These are phyloP conservation scores for Suhomyces guaymorum DNA, from an alignment of 1,139 yeast species.

Conservation along the genomic window DNA sequence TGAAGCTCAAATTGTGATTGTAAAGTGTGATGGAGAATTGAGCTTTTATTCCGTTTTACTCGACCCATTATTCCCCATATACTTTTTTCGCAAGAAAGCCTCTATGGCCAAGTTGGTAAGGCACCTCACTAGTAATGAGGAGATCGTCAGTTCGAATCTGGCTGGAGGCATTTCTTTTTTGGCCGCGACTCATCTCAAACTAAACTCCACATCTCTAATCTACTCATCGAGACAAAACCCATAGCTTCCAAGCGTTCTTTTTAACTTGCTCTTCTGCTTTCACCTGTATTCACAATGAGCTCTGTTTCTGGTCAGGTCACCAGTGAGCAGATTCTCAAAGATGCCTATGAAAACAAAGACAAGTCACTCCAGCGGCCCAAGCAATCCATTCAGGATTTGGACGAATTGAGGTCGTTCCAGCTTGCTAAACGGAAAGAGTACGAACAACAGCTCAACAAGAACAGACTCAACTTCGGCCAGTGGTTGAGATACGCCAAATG, in stretches of 20 bases:
- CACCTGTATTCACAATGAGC: conserved; percentile 7
- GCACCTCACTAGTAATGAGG: conserved; percentile 92
- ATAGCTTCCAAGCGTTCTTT: too few species aligned
- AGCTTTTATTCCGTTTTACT: too few species aligned
- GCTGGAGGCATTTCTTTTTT: conserved; percentile 60
- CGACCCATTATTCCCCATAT: neutral
- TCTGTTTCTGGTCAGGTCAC: conserved; percentile 21
- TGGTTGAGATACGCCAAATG: conserved; percentile 93
- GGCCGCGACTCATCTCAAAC: conserved; percentile 1
- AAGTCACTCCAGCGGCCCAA: conserved; percentile 42
- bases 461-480: conserved; percentile 77
- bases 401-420: conserved; percentile 76
- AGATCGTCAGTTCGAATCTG: conserved; percentile 89
- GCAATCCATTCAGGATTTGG: conserved; percentile 69
- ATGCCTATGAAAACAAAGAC: conserved; percentile 34
- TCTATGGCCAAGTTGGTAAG: conserved; percentile 77
- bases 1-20: too few species aligned
- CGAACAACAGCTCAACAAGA: conserved; percentile 82
- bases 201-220: conserved; percentile 1
- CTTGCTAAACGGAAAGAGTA: conserved; percentile 75
- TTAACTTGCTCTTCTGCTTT: too few species aligned
- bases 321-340: conserved; percentile 41
- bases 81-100: conserved; percentile 15
- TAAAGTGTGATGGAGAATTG: too few species aligned
- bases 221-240: too few species aligned